These are phyloP conservation scores for Plantago elongata DNA, from an alignment of 257 asterid species.

Conservation along the genomic window DNA sequence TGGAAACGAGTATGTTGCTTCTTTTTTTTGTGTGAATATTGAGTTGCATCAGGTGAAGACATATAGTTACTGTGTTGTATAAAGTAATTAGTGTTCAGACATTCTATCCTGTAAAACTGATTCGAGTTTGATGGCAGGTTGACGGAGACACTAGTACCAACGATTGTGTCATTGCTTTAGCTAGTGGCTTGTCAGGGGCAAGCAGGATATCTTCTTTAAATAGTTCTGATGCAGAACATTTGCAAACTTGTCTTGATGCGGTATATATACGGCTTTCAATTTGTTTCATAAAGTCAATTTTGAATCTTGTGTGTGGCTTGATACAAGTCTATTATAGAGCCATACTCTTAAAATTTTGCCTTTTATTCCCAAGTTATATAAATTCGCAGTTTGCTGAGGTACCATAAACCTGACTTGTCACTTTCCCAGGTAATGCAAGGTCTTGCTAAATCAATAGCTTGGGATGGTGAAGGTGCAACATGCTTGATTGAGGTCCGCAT, in stretches of 20 bases:
- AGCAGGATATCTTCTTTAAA: conserved; percentile 61
- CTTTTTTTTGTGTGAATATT: too few relatives aligned
- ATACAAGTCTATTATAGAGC: too few relatives aligned
- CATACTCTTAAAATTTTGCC: neutral
- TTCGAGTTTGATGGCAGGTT: conserved; percentile 47
- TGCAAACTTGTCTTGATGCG: conserved; percentile 90
- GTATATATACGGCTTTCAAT: conserved; percentile 41
- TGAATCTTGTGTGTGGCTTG: neutral
- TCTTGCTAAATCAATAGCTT: conserved; percentile 96
- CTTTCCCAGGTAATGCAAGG: conserved; percentile 89
- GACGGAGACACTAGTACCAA: conserved; percentile 97
- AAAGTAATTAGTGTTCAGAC: neutral
- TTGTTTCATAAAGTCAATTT: neutral
- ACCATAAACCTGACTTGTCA: conserved; percentile 11
- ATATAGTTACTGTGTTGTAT: too few relatives aligned
- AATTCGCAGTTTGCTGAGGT: conserved; percentile 4
- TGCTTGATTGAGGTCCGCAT: conserved; percentile 89
- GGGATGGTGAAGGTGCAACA: conserved; percentile 99
- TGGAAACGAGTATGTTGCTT: too few relatives aligned
- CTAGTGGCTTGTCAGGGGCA: conserved; percentile 94
- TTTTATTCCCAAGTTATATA: conserved; percentile 1
- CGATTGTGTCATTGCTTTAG: conserved; percentile 95
- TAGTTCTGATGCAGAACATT: conserved; percentile 64
- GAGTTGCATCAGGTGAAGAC: too few relatives aligned
- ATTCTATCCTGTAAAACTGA: conserved; percentile 1